Evolutionary conservation across 805 yeast genomes (phyloP).

Genomic region (Vanderwaltozyma tropicalis): DNA sequence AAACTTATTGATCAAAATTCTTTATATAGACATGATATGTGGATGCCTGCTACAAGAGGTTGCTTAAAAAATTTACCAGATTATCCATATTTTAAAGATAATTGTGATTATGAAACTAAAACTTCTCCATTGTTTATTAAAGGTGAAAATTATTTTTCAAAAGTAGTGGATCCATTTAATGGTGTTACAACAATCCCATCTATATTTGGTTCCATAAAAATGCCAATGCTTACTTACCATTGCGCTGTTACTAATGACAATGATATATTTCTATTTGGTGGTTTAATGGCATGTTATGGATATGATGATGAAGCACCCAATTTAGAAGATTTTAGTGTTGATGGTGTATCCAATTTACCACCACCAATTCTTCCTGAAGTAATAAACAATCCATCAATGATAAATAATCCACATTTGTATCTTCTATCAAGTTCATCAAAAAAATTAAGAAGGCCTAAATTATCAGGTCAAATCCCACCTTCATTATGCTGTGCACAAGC

Average conservation of each 20-base stretch:
- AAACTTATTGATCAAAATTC: slow-evolving; percentile 7
- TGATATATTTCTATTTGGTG: slow-evolving; percentile 37
- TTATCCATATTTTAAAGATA: too few species aligned
- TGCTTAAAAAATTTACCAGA: background rate
- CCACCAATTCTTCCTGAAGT: slow-evolving; percentile 36
- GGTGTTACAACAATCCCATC: slow-evolving; percentile 22
- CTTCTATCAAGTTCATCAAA: slow-evolving; percentile 33
- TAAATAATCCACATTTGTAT: slow-evolving; percentile 31
- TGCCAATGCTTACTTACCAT: slow-evolving; percentile 38
- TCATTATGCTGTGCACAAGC: slow-evolving; percentile 41
- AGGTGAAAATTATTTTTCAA: slow-evolving; percentile 15
- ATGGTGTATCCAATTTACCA: slow-evolving; percentile 35
- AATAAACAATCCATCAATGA: slow-evolving; percentile 34
- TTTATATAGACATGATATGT: slow-evolving; percentile 19
- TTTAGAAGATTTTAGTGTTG: slow-evolving; percentile 29
- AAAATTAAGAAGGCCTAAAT: slow-evolving; percentile 26
- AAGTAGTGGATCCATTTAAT: slow-evolving; percentile 12
- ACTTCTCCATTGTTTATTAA: slow-evolving; percentile 18
- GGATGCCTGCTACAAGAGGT: slow-evolving; percentile 20
- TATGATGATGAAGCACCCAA: slow-evolving; percentile 22
- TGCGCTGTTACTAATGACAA: slow-evolving; percentile 32
- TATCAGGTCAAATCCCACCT: slow-evolving; percentile 39
- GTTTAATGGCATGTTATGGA: slow-evolving; percentile 27
- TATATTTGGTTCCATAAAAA: slow-evolving; percentile 30
- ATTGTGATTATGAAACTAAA: slow-evolving; percentile 8